Evolutionary conservation across 768 basidiomycete genomes (phyloP).

Genomic region (Naematelia aurantialba): DNA sequence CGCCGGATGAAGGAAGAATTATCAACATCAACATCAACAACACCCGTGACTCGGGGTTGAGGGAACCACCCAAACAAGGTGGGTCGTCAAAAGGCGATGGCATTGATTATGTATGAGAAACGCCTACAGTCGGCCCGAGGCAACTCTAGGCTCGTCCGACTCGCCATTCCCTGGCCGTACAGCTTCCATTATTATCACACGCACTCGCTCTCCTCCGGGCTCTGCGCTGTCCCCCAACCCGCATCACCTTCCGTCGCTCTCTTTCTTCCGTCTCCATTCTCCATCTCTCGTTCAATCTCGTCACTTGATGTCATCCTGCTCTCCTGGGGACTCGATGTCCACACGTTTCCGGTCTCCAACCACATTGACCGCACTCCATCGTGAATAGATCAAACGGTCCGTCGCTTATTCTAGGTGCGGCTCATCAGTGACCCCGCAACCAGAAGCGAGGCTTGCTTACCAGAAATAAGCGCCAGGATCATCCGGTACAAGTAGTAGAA

Average conservation of each 20-base stretch:
- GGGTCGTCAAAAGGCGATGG: not conserved
- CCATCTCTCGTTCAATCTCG: not conserved
- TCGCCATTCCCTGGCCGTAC: not conserved
- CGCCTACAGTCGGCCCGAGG: not conserved
- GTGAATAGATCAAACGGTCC: not conserved
- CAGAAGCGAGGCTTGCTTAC: slow-evolving; percentile 5
- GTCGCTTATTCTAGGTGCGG: not conserved
- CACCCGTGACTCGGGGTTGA: too few relatives aligned
- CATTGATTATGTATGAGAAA: not conserved
- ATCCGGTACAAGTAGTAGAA: slow-evolving; percentile 81
- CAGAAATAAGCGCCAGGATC: slow-evolving; percentile 78
- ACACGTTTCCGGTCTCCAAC: too few relatives aligned
- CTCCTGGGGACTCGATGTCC: too few relatives aligned
- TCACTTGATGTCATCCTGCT: not conserved
- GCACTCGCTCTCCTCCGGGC: too few relatives aligned
- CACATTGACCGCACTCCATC: not conserved
- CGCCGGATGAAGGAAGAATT: not conserved
- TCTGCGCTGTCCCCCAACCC: too few relatives aligned
- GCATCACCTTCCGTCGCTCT: not conserved
- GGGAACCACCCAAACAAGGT: too few relatives aligned
- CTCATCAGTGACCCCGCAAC: not conserved
- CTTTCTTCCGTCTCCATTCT: not conserved
- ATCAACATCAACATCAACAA: not conserved
- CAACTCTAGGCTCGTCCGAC: not conserved
- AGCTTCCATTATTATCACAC: too few relatives aligned